A percentile compares a stretch with the other conserved stretches of the same genome.
These are phyloP conservation scores for Podaxis sp. DNA, from an alignment of 768 basidiomycete species.

Conservation along the genomic window DNA sequence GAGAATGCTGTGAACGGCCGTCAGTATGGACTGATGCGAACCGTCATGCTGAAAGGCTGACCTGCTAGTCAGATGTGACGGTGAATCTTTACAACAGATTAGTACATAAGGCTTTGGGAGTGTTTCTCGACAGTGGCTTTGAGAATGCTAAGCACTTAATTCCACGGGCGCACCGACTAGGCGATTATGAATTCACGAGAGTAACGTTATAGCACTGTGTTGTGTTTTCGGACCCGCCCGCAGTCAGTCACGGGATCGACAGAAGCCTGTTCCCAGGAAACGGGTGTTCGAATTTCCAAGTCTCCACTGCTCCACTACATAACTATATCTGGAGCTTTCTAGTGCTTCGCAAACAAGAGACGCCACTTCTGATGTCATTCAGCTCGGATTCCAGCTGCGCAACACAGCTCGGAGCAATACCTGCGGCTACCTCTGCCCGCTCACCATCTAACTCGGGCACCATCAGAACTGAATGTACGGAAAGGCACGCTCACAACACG, in stretches of 20 bases:
- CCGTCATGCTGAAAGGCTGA: too few species aligned
- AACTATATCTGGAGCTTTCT: neutral
- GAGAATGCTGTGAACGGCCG: neutral
- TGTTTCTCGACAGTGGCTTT: too few species aligned
- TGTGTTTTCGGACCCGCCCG: neutral
- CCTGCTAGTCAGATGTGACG: too few species aligned
- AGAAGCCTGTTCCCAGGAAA: neutral
- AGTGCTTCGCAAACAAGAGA: neutral
- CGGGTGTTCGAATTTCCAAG: neutral
- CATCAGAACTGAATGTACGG: neutral
- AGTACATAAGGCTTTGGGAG: too few species aligned
- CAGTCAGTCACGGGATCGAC: neutral
- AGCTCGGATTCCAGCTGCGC: neutral
- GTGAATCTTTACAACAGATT: too few species aligned
- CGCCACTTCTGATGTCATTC: constrained; percentile 1
- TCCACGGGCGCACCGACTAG: too few species aligned
- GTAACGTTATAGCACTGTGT: too few species aligned
- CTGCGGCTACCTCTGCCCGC: neutral
- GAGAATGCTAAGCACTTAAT: too few species aligned
- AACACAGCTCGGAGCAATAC: neutral
- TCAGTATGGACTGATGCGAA: too few species aligned
- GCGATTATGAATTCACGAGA: too few species aligned
- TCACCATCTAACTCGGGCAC: neutral
- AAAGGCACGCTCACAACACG: neutral
- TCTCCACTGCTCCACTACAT: neutral